Evolutionary conservation across 2,329 filamentous ascomycete genomes (phyloP), one percentile per base, ranked within the genome.

Genomic region (Penicillium digitatum): DNA sequence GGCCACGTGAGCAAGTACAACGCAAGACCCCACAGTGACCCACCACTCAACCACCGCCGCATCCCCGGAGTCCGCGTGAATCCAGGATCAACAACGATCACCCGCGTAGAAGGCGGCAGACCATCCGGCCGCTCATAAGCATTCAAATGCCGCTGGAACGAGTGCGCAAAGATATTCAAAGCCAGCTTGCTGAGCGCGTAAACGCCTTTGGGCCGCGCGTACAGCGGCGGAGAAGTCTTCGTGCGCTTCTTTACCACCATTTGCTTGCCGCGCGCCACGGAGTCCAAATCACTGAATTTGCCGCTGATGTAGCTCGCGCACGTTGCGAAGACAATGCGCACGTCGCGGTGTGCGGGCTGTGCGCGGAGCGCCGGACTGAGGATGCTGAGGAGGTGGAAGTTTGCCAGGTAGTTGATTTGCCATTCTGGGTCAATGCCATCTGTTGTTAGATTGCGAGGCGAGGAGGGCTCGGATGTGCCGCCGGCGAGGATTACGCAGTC

Each of bases 391-490:
- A 99, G 81, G 69, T 99, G 95, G 76, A 96, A 97, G 72, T 96
- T 97, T 60, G 91, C 88, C 37, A 99, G 81, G 72, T 91, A 99
- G 70, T 99, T 99, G 65, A 97, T 80, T 76, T 91, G 90, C 92
- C 92, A 97, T 57, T 88, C 93, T 62, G 87, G 82, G 69, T 97
- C 93, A 14, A 97, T 77, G 0, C 90, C 91, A 67, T 96, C 91
- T 6, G 79, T 75, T 0, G 91, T 95, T 1, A 73, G 76, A 27
- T 82, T 78, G 60, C 78, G 75, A 5, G 81, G 79, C 1, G 86
- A 44, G 2, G 68, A 53, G 2, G 88, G 11, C 82, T 82, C 2
- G 62, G 91, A 78, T 0, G 87, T 87, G 42, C 88, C 88, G 10
- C 87, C 94, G 72, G 91, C 96, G 18, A 99, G 81, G 20, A 99